Evolutionary conservation across 2,329 filamentous ascomycete species (phyloP).

Genomic region (Calonectria pseudoreteaudii): DNA sequence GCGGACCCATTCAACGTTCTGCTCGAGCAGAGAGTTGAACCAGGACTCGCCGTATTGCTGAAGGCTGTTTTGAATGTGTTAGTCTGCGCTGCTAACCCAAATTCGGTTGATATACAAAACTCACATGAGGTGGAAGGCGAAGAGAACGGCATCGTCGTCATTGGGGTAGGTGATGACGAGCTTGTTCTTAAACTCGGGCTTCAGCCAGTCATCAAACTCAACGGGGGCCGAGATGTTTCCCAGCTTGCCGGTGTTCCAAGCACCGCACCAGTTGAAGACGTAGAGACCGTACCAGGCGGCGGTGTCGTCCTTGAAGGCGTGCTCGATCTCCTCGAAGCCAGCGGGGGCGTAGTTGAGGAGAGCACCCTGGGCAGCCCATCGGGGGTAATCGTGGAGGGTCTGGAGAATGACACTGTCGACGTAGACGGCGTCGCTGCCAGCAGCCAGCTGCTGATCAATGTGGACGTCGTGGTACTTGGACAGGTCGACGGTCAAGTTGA

Average conservation of each 20-base stretch:
- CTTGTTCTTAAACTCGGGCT: slow-evolving; percentile 65
- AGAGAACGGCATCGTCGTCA: slow-evolving; percentile 68
- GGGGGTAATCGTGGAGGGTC: slow-evolving; percentile 63
- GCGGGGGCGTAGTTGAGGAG: slow-evolving; percentile 62
- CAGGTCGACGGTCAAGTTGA: slow-evolving; percentile 66
- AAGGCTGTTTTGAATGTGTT: slow-evolving; percentile 39
- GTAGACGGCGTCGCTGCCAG: slow-evolving; percentile 45
- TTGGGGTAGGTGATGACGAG: slow-evolving; percentile 67
- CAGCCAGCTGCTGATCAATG: slow-evolving; percentile 59
- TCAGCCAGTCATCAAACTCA: slow-evolving; percentile 56
- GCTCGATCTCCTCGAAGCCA: slow-evolving; percentile 57
- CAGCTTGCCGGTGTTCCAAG: slow-evolving; percentile 46
- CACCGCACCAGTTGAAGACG: slow-evolving; percentile 52
- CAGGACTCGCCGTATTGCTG: slow-evolving; percentile 56
- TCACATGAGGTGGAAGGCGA: slow-evolving; percentile 61
- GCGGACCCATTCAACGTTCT: slow-evolving; percentile 66
- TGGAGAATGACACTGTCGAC: slow-evolving; percentile 59
- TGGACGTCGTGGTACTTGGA: slow-evolving; percentile 66
- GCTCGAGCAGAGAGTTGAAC: slow-evolving; percentile 59
- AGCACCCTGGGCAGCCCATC: slow-evolving; percentile 61
- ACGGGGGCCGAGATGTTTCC: slow-evolving; percentile 45
- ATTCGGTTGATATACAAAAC: slow-evolving; percentile 21
- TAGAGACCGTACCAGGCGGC: slow-evolving; percentile 56
- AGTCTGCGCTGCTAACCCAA: neutral
- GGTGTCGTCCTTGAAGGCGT: slow-evolving; percentile 49